Conservation (phyloP, 495 filamentous ascomycete genomes). For the Trichocladium antarcticum region DNA sequence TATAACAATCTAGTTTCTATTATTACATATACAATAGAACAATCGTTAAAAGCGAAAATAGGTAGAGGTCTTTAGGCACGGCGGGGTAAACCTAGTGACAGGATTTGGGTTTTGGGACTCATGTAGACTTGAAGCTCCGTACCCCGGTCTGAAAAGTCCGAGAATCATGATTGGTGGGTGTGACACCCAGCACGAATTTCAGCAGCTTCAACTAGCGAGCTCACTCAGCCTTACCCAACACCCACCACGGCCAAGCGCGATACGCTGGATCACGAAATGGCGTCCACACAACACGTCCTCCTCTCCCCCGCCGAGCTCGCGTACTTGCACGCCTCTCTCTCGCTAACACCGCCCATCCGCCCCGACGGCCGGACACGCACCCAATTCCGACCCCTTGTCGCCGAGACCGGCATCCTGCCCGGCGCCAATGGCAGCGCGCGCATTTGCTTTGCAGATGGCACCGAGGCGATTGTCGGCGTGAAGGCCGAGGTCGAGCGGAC, state of each 20-base stretch:
- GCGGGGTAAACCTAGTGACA: too few relatives aligned
- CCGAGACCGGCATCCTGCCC: conserved; percentile 82
- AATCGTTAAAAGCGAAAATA: too few relatives aligned
- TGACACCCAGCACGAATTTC: too few relatives aligned
- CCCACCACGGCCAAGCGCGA: neutral
- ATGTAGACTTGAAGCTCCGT: too few relatives aligned
- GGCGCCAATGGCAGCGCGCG: conserved; percentile 84
- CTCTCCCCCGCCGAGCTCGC: conserved; percentile 93
- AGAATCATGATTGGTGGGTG: too few relatives aligned
- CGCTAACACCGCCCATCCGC: conserved; percentile 67
- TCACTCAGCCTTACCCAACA: neutral
- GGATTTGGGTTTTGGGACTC: too few relatives aligned
- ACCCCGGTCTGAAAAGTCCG: too few relatives aligned
- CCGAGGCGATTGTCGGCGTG: conserved; percentile 87
- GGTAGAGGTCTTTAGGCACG: too few relatives aligned
- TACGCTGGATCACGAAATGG: conserved; percentile 16
- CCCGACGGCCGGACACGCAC: conserved; percentile 73
- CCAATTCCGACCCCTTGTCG: conserved; percentile 81
- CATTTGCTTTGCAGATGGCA: conserved; percentile 88
- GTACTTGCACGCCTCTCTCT: conserved; percentile 85
- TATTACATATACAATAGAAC: too few relatives aligned
- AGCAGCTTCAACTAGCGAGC: neutral
- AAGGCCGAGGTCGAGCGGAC: conserved; percentile 86
- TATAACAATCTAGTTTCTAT: too few relatives aligned
- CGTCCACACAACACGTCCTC: conserved; percentile 42